Base-by-base conservation (phyloP, 148 eudicot species). In the Amaranthus cruentus region DNA sequence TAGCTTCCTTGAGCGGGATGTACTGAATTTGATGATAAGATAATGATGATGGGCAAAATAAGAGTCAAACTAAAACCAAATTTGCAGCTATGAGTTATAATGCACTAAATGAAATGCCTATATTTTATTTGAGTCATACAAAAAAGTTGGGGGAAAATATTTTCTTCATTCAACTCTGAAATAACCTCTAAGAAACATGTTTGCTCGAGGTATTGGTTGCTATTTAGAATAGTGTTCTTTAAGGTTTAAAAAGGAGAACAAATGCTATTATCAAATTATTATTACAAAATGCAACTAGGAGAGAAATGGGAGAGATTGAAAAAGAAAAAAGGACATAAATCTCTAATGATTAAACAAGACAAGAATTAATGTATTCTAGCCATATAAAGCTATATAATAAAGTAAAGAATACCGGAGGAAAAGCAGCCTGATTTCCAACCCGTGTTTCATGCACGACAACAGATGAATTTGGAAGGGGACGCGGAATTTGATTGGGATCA, bases 401-500 rank as follows among this genome's bases (percentile, higher is more conserved):
- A 12, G 43, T 54, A 18, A 52, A 55, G 56, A 66, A 64, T 93
- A 93, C 98, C 92, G 98, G 98, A 72, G 98, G 98, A 71, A 87
- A 85, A 73, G 84, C 91, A 43, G 96, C 97, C 79, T 90, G 98
- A 83, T 88, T 89, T 67, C 88, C 86, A 83, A 83, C 84, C 72
- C 98, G 98, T 68, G 98, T 94, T 83, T 93, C 98, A 70, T 93
- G 88, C 73, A 93, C 66, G 66, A 82, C 74, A 73, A 86, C 94
- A 5, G 92, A 73, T 74, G 87, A 79, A 82, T 76, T 85, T 28
- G 92, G 88, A 67, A 88, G 82, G 68, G 97, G 96, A 67, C 96
- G 97, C 3, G 98, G 98, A 82, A 94, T 94, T 79, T 94, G 97
- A 73, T 88, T 89, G 58, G 97, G 97, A 86, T 94, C 98, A 78